phyloP scores from a whole-genome alignment of 2,329 filamentous ascomycete genomes.

The Fusarium sp. region DNA sequence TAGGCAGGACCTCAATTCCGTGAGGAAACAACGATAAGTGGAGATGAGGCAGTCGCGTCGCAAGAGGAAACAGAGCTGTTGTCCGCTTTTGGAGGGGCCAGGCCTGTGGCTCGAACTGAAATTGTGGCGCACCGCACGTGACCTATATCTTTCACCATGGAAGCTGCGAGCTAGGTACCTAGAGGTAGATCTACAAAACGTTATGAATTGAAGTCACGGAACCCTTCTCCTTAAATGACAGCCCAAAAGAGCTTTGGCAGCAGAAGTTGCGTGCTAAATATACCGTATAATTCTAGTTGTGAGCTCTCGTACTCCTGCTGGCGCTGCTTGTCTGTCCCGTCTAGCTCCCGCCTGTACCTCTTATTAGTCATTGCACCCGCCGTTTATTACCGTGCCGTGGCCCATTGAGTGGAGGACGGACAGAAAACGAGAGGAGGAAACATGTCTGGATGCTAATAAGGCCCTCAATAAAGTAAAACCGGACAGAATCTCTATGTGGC shows the following conservation, averaged over 20 bases:
- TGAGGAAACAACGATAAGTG: conserved; percentile 21
- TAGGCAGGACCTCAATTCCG: conserved; percentile 9
- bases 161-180: background rate
- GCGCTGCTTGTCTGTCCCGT: no score
- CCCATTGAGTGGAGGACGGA: background rate
- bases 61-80: conserved; percentile 17
- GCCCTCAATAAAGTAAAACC: conserved; percentile 25
- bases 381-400: conserved; percentile 1
- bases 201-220: no score
- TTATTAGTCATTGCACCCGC: background rate
- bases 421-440: background rate
- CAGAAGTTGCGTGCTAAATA: background rate
- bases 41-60: conserved; percentile 3
- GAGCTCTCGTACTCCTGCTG: background rate
- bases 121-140: conserved; percentile 26
- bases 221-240: background rate
- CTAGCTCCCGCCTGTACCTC: background rate
- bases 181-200: no score
- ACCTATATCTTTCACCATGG: background rate
- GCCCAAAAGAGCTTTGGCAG: background rate
- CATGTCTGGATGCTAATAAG: background rate
- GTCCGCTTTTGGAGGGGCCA: conserved; percentile 14
- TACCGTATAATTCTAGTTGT: background rate
- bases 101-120: conserved; percentile 14
- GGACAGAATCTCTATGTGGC: background rate